Conservation (phyloP, 495 filamentous ascomycete species). For the Daldinia caldariorum region DNA sequence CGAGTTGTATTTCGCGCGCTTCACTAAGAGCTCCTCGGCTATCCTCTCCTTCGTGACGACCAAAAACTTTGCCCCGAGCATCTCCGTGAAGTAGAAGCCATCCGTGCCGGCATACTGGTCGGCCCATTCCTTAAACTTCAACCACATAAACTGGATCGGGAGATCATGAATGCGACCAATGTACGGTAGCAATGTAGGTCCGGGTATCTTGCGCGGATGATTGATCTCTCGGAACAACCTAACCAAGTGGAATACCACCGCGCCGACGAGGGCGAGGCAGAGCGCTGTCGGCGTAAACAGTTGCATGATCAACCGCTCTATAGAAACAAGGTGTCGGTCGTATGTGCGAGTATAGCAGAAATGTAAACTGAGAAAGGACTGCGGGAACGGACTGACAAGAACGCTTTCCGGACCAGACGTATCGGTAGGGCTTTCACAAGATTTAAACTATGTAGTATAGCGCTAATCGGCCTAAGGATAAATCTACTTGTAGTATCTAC, state of each 20-base stretch:
- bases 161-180: conserved; percentile 60
- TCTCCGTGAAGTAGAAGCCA: conserved; percentile 58
- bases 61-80: conserved; percentile 60
- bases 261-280: conserved; percentile 35
- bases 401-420: conserved; percentile 24
- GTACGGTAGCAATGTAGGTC: conserved; percentile 53
- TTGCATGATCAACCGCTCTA: conserved; percentile 35
- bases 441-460: conserved; percentile 40
- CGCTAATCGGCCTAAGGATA: conserved; percentile 12
- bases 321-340: conserved; percentile 7
- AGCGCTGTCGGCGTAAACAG: conserved; percentile 40
- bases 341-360: conserved; percentile 4
- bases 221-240: conserved; percentile 50
- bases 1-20: conserved; percentile 59
- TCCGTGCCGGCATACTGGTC: conserved; percentile 55
- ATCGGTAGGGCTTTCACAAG: conserved; percentile 34
- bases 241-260: conserved; percentile 45
- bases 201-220: conserved; percentile 46
- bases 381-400: conserved; percentile 28
- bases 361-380: conserved; percentile 12
- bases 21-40: conserved; percentile 62
- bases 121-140: conserved; percentile 64
- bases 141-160: conserved; percentile 59
- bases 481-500: conserved; percentile 30
- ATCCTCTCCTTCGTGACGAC: conserved; percentile 63